Conservation (phyloP, 2,329 filamentous ascomycete genomes). For the Elsinoe australis region DNA sequence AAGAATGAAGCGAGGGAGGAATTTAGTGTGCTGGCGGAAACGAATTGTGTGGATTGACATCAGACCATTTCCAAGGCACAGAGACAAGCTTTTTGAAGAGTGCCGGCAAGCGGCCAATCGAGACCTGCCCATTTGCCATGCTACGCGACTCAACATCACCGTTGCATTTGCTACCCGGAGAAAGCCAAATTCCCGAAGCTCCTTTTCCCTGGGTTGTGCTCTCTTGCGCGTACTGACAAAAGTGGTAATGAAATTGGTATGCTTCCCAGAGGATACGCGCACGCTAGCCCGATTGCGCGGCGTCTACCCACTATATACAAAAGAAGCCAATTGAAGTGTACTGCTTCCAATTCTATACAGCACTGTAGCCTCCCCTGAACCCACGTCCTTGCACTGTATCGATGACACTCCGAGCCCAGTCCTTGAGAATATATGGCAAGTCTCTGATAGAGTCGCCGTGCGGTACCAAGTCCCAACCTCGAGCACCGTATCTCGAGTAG, state of each 20-base stretch:
- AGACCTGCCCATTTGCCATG: too few relatives aligned
- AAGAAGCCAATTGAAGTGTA: too few relatives aligned
- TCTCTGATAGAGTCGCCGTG: constrained; percentile 90
- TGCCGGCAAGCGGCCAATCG: not conserved
- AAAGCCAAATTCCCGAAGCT: too few relatives aligned
- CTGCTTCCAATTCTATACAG: constrained; percentile 53
- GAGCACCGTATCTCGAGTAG: constrained; percentile 91
- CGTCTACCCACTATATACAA: constrained; percentile 12
- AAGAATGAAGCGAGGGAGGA: not conserved
- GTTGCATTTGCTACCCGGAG: too few relatives aligned
- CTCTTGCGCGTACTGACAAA: too few relatives aligned
- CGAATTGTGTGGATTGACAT: not conserved
- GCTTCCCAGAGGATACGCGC: too few relatives aligned
- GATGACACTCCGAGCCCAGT: constrained; percentile 71
- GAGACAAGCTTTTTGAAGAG: not conserved
- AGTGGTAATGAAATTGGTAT: too few relatives aligned
- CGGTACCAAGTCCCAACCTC: constrained; percentile 89
- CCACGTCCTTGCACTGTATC: constrained; percentile 73
- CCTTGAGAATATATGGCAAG: constrained; percentile 82
- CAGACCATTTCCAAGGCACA: constrained; percentile 1
- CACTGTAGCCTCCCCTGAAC: constrained; percentile 85
- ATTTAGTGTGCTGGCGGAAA: not conserved
- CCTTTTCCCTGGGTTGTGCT: too few relatives aligned
- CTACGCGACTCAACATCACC: too few relatives aligned
- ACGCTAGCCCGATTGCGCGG: too few relatives aligned